Conservation (phyloP, 805 yeast genomes). For the Saturnispora hagleri region DNA sequence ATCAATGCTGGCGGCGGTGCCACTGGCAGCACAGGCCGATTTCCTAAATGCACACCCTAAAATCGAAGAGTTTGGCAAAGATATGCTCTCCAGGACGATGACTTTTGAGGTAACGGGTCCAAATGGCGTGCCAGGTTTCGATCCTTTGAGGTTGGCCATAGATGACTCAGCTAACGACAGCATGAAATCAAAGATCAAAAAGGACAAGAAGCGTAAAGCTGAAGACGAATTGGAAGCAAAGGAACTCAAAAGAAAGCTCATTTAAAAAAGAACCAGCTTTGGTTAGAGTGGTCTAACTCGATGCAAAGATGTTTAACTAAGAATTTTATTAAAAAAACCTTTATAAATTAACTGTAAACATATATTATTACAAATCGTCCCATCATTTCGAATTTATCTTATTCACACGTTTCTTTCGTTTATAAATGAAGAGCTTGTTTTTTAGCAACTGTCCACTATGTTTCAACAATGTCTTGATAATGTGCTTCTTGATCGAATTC, state of each 20-base stretch:
- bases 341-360: not conserved
- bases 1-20: constrained; percentile 30
- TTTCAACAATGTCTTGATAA: constrained; percentile 46
- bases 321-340: not conserved
- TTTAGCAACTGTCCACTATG: constrained; percentile 73
- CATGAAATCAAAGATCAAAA: constrained; percentile 9
- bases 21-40: constrained; percentile 28
- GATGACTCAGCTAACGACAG: constrained; percentile 11
- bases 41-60: constrained; percentile 25
- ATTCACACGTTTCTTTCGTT: constrained; percentile 11
- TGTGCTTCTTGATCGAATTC: constrained; percentile 48
- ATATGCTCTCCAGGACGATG: constrained; percentile 40
- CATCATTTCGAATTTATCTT: not conserved
- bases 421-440: constrained; percentile 45
- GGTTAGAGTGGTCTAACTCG: not conserved
- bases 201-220: constrained; percentile 23
- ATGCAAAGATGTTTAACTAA: not conserved
- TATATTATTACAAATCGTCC: not conserved
- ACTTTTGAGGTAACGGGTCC: constrained; percentile 56
- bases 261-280: not conserved
- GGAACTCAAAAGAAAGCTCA: constrained; percentile 1
- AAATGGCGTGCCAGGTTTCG: constrained; percentile 72
- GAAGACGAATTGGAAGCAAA: not conserved
- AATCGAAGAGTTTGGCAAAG: constrained; percentile 41
- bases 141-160: constrained; percentile 51